Evolutionary conservation across 2,329 filamentous ascomycete genomes (phyloP).

Genomic region (Pseudogymnoascus sp.): DNA sequence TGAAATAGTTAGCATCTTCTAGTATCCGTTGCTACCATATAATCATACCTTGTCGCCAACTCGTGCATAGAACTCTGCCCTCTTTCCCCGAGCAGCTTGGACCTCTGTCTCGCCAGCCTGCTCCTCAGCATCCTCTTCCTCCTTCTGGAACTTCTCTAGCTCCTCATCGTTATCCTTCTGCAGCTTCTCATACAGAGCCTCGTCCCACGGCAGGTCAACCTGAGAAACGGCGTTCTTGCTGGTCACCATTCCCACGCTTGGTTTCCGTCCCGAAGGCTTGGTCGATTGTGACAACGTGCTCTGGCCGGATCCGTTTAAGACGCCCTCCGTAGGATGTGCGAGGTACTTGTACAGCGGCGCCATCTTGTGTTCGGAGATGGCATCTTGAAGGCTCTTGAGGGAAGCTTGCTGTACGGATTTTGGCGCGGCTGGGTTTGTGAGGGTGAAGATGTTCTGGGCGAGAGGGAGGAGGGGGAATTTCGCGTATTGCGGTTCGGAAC

Average conservation of each 20-base stretch:
- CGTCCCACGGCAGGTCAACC: conserved; percentile 80
- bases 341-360: conserved; percentile 80
- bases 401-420: conserved; percentile 60
- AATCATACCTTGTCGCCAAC: conserved; percentile 82
- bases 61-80: conserved; percentile 91
- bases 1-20: conserved; percentile 17
- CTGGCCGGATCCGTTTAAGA: conserved; percentile 46
- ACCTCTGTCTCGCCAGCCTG: conserved; percentile 95
- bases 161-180: conserved; percentile 72
- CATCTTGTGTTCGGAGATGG: conserved; percentile 78
- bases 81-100: conserved; percentile 83
- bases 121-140: conserved; percentile 89
- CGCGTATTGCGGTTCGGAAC: conserved; percentile 75
- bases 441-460: conserved; percentile 77
- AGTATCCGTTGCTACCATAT: background rate
- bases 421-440: conserved; percentile 71
- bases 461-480: conserved; percentile 77
- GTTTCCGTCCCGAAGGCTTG: conserved; percentile 59
- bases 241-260: conserved; percentile 69
- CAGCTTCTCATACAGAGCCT: conserved; percentile 71
- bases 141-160: conserved; percentile 69
- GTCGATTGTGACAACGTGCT: conserved; percentile 37
- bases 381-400: conserved; percentile 69
- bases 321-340: conserved; percentile 64
- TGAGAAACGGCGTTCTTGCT: conserved; percentile 57